These are phyloP conservation scores for Entonaema liquescens DNA, from an alignment of 495 filamentous ascomycete species.

Conservation along the genomic window DNA sequence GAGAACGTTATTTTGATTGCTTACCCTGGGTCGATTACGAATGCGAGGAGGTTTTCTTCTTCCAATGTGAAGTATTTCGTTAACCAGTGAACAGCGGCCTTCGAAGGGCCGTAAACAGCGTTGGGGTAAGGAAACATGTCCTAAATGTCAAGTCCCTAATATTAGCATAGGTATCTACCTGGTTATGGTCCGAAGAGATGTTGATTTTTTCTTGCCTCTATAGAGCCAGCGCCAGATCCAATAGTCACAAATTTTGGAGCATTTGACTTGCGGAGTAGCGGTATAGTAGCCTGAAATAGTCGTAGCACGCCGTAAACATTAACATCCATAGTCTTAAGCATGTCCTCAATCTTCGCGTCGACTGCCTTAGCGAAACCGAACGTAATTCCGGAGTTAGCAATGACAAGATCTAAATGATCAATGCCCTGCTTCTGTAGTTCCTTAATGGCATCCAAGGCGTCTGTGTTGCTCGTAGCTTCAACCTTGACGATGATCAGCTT, in stretches of 20 bases:
- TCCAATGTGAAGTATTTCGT: constrained; percentile 43
- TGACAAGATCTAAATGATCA: constrained; percentile 9
- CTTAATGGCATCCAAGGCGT: neutral
- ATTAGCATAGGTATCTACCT: constrained; percentile 13
- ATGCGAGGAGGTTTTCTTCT: constrained; percentile 46
- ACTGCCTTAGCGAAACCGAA: neutral
- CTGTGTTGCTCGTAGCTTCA: constrained; percentile 2
- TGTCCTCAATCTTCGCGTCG: neutral
- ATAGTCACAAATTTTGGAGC: constrained; percentile 10
- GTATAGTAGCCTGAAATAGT: constrained; percentile 15
- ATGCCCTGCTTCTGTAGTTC: constrained; percentile 4
- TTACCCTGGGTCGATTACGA: constrained; percentile 38
- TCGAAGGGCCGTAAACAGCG: constrained; percentile 48
- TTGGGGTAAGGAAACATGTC: constrained; percentile 33
- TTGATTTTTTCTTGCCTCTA: neutral
- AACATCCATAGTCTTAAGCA: neutral
- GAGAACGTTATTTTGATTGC: neutral
- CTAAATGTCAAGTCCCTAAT: neutral
- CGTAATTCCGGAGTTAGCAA: constrained; percentile 13
- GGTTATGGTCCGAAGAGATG: neutral
- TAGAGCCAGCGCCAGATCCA: neutral
- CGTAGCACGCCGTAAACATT: constrained; percentile 11
- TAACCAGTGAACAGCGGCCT: constrained; percentile 48
- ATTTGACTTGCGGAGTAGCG: neutral
- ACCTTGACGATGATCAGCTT: neutral